Evolutionary conservation across 768 basidiomycete species (phyloP), one percentile per base, ranked within the genome.

Genomic region (Steccherinum ochraceum): DNA sequence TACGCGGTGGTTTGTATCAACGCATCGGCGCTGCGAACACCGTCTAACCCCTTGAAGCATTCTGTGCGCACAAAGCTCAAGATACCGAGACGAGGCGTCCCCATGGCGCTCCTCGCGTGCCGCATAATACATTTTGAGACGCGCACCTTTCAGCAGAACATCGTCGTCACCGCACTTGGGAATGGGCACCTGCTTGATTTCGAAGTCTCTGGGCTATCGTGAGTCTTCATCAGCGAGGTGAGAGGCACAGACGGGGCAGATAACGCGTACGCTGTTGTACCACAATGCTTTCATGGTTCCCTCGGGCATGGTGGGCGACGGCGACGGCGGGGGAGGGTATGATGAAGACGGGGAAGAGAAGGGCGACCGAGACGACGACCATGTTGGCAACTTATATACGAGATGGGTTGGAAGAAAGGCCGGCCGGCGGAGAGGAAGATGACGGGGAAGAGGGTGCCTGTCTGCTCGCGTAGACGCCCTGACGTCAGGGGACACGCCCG

Each of bases 221-320:
- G 24, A 13, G 42, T 23, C 18, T 21, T 11, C n/a, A 4, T 3
- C 21, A 20, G 7, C 4, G 18, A 27, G 19, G 2, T 18, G 12
- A 43, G 13, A 16, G 12, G 19, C 49, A 30, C 30, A 35, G 30
- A 35, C n/a, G n/a, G n/a, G n/a, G n/a, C n/a, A n/a, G n/a, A n/a
- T n/a, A n/a, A n/a, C n/a, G 59, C 67, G 27, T 56, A 86, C 85
- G 54, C 73, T 72, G 58, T 75, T 76, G 69, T 86, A 89, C 72
- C 78, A 86, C 57, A 86, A 68, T n/a, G 86, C 86, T 68, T 79
- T 78, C 86, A 88, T 88, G 25, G 71, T 79, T 64, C 75, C 78
- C 62, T 78, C 60, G 48, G 76, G 69, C 78, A 81, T 81, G 59
- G 42, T 58, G 55, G 45, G n/a, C n/a, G n/a, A n/a, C n/a, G n/a